Percentiles rank a stretch among this genome's conserved stretches.
Evolutionary conservation across 345 rosid species (phyloP).

Genomic region (thale cress (Arabidopsis thaliana)): DNA sequence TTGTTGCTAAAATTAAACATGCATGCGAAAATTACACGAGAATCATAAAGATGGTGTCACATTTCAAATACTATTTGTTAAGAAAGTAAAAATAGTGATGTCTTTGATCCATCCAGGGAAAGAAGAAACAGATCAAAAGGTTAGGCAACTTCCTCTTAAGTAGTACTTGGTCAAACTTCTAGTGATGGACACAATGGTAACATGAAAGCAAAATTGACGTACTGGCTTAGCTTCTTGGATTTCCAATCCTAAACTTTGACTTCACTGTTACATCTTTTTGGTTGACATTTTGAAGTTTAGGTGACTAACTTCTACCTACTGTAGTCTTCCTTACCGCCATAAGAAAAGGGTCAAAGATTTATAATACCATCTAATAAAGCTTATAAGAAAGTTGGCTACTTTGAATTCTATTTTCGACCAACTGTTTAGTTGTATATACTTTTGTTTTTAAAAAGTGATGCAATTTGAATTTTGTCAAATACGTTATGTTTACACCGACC

Average conservation of each 20-base stretch:
- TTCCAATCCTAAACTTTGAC: conserved; percentile 13
- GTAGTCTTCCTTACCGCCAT: conserved; percentile 20
- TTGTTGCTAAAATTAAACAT: no score
- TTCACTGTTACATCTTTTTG: neutral
- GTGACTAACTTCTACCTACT: conserved; percentile 25
- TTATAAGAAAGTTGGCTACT: neutral
- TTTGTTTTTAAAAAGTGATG: neutral
- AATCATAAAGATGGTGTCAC: no score
- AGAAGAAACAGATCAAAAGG: neutral
- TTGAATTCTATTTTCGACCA: conserved; percentile 16
- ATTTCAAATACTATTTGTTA: no score
- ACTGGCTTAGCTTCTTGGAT: neutral
- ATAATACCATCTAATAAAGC: neutral
- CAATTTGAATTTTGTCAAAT: neutral
- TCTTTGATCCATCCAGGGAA: no score
- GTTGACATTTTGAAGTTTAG: conserved; percentile 16
- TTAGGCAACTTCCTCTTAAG: conserved; percentile 19
- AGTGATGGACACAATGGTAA: neutral
- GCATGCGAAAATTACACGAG: no score
- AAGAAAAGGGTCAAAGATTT: conserved; percentile 9
- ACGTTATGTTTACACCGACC: conserved; percentile 2
- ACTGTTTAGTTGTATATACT: neutral
- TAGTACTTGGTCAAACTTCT: neutral
- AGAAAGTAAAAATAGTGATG: no score
- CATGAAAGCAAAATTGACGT: conserved; percentile 3